Evolutionary conservation across 2,329 filamentous ascomycete species (phyloP).

Genomic region (Pseudogymnoascus sp.): DNA sequence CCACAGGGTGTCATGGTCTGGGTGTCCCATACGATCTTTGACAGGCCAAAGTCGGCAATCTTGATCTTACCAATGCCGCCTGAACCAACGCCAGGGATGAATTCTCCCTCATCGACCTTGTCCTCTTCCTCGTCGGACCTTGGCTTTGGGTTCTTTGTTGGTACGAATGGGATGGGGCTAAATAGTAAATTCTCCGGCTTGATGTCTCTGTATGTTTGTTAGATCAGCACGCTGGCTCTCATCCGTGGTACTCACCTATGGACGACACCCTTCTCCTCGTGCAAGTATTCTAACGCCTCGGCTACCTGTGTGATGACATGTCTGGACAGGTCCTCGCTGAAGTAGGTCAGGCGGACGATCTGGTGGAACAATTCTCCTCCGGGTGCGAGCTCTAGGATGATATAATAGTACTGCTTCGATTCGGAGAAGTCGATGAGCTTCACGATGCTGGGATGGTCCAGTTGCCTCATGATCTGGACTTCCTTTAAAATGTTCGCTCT

Average conservation of each 20-base stretch:
- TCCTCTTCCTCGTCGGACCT: slow-evolving; percentile 86
- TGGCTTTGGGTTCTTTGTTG: slow-evolving; percentile 72
- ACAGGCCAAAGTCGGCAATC: slow-evolving; percentile 95
- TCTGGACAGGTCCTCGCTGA: slow-evolving; percentile 88
- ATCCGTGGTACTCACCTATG: slow-evolving; percentile 64
- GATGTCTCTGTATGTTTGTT: slow-evolving; percentile 64
- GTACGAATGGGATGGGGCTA: slow-evolving; percentile 74
- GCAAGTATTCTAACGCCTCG: slow-evolving; percentile 86
- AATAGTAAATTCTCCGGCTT: slow-evolving; percentile 97
- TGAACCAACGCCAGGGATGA: slow-evolving; percentile 68
- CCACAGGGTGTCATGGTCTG: slow-evolving; percentile 99
- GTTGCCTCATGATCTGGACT: slow-evolving; percentile 95
- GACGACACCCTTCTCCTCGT: slow-evolving; percentile 91
- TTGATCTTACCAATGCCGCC: slow-evolving; percentile 94
- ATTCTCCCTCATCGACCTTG: slow-evolving; percentile 94
- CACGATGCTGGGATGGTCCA: slow-evolving; percentile 94
- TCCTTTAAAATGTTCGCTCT: slow-evolving; percentile 97
- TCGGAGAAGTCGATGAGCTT: slow-evolving; percentile 91
- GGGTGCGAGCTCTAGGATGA: slow-evolving; percentile 87
- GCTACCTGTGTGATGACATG: slow-evolving; percentile 95
- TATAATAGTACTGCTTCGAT: slow-evolving; percentile 93
- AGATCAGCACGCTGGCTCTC: neutral
- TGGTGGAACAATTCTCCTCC: slow-evolving; percentile 97
- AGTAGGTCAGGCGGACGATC: slow-evolving; percentile 95
- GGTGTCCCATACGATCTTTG: slow-evolving; percentile 96